Conservation (phyloP, 208 protist genomes). For the Trypanosoma boissoni region DNA sequence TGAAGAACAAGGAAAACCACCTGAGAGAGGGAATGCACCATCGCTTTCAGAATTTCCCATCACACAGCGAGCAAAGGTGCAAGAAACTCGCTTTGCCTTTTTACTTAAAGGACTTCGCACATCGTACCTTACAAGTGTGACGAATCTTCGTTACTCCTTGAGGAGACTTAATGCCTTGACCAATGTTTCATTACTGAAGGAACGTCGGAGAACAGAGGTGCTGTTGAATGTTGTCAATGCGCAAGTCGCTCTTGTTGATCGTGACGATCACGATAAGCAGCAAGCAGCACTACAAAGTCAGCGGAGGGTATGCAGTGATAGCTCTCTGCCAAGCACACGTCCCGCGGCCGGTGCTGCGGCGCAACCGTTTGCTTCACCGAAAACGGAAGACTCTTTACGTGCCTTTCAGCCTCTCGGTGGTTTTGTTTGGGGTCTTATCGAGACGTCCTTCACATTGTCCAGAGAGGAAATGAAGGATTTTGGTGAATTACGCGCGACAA, state of each 20-base stretch:
- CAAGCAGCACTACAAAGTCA: conserved; percentile 3
- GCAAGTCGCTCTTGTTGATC: conserved; percentile 82
- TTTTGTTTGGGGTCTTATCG: conserved; percentile 81
- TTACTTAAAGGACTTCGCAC: conserved; percentile 61
- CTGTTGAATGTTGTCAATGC: conserved; percentile 53
- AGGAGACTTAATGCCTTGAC: conserved; percentile 48
- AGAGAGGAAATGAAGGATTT: conserved; percentile 49
- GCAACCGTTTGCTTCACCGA: not conserved
- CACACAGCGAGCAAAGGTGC: too few species aligned
- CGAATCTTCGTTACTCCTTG: conserved; percentile 75
- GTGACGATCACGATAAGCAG: conserved; percentile 76
- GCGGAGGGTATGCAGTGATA: conserved; percentile 17
- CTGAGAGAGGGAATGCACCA: too few species aligned
- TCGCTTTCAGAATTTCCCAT: too few species aligned
- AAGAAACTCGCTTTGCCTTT: conserved; percentile 51
- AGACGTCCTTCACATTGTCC: conserved; percentile 70
- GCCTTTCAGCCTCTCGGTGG: conserved; percentile 46
- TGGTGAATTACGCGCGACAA: conserved; percentile 31
- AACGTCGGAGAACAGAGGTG: conserved; percentile 38
- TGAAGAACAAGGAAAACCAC: too few species aligned
- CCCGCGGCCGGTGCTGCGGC: not conserved
- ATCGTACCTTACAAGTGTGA: conserved; percentile 79
- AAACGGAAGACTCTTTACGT: not conserved
- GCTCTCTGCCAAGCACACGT: conserved; percentile 26
- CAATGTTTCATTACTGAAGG: conserved; percentile 28